Conservation (phyloP, 1,284 basidiomycete species). For the Inonotus hispidus region DNA sequence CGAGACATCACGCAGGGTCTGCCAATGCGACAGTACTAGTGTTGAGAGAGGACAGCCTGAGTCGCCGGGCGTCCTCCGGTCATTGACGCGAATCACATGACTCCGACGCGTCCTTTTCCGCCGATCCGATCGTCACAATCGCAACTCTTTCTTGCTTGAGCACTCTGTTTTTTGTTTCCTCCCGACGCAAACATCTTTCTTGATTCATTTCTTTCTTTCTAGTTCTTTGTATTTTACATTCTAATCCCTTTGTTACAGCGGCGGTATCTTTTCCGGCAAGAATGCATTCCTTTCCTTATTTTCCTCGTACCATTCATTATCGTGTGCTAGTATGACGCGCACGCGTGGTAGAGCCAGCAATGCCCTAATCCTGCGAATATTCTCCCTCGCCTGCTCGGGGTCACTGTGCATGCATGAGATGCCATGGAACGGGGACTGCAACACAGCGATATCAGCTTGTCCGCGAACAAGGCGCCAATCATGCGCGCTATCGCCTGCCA, state of each 20-base stretch:
- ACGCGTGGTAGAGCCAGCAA: constrained; percentile 36
- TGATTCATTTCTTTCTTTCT: neutral
- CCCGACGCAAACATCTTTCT: no score
- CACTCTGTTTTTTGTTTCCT: neutral
- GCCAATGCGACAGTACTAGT: no score
- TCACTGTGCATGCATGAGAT: constrained; percentile 38
- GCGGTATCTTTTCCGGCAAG: constrained; percentile 35
- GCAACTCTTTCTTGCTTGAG: no score
- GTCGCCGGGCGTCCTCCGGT: no score
- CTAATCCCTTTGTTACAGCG: neutral
- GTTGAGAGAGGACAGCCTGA: no score
- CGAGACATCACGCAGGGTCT: constrained; percentile 6
- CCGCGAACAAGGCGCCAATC: constrained; percentile 48
- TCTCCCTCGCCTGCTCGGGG: constrained; percentile 35
- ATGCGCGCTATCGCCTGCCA: constrained; percentile 52
- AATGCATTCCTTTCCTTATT: constrained; percentile 36
- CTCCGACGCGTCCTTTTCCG: neutral
- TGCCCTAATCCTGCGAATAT: constrained; percentile 37
- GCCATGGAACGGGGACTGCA: constrained; percentile 20
- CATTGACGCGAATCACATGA: neutral
- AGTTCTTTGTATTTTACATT: neutral
- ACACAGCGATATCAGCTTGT: constrained; percentile 35
- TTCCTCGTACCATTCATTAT: constrained; percentile 44
- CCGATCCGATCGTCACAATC: neutral
- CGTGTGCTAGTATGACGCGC: constrained; percentile 48